phyloP scores from a whole-genome alignment of 2,329 filamentous ascomycete genomes.

The Beauveria medogensis region DNA sequence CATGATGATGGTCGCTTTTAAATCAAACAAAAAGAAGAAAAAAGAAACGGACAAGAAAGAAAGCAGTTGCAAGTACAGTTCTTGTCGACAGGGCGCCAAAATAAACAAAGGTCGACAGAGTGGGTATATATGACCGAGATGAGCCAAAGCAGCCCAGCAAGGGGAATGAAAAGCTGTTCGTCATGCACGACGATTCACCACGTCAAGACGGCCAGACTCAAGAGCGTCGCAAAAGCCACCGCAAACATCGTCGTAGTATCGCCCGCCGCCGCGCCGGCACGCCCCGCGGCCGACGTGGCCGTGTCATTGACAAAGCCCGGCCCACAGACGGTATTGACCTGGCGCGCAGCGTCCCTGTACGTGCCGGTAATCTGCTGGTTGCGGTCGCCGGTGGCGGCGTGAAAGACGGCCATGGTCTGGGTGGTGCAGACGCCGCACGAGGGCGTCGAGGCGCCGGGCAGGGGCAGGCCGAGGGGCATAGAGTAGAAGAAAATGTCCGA shows the following conservation, averaged over 20 bases:
- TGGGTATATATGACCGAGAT: not conserved
- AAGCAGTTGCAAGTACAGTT: not conserved
- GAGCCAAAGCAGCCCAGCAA: not conserved
- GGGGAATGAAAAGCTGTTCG: not conserved
- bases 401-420: slow-evolving; percentile 76
- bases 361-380: slow-evolving; percentile 58
- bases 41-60: not conserved
- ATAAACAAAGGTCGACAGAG: not conserved
- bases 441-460: slow-evolving; percentile 61
- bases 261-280: not conserved
- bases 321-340: slow-evolving; percentile 62
- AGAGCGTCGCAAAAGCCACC: slow-evolving; percentile 3
- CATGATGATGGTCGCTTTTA: too few relatives aligned
- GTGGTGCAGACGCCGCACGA: slow-evolving; percentile 69
- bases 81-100: not conserved
- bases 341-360: slow-evolving; percentile 63
- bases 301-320: slow-evolving; percentile 48
- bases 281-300: not conserved
- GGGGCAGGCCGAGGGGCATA: slow-evolving; percentile 64
- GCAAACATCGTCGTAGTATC: not conserved
- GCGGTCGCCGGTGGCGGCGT: slow-evolving; percentile 56
- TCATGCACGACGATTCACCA: not conserved
- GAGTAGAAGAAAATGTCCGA: slow-evolving; percentile 78
- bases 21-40: not conserved
- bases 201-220: not conserved